A percentile compares a stretch with the other conserved stretches of the same genome.
Conservation (phyloP, 2,329 filamentous ascomycete genomes). For the Pseudocercospora pini-densiflorae region DNA sequence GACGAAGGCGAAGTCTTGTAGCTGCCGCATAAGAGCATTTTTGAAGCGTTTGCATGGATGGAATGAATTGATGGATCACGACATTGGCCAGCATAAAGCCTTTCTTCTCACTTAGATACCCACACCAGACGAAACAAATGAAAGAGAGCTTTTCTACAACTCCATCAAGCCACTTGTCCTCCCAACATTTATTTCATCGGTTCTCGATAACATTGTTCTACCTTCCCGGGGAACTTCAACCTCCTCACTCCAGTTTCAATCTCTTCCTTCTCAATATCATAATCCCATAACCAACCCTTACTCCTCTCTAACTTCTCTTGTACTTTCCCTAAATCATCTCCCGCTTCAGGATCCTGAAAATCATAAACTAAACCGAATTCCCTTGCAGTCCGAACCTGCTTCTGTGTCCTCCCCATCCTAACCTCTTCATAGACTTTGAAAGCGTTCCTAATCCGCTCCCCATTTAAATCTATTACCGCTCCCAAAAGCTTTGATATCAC, state of each 20-base stretch:
- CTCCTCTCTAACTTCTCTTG: slow-evolving; percentile 37
- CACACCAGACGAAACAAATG: neutral
- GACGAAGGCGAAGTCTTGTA: slow-evolving; percentile 16
- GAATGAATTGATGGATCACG: neutral
- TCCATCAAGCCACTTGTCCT: too few species aligned
- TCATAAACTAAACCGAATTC: slow-evolving; percentile 48
- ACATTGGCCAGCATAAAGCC: neutral
- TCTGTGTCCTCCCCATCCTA: slow-evolving; percentile 46
- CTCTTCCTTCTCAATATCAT: slow-evolving; percentile 36
- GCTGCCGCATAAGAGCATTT: neutral
- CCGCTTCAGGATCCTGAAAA: slow-evolving; percentile 39
- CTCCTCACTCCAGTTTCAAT: too few species aligned
- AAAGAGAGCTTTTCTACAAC: too few species aligned
- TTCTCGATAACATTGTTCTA: too few species aligned
- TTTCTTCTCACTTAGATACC: neutral
- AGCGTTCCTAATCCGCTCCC: slow-evolving; percentile 37
- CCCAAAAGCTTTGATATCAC: slow-evolving; percentile 48
- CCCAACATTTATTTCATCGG: too few species aligned
- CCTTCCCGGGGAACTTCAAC: too few species aligned
- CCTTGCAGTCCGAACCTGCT: slow-evolving; percentile 46
- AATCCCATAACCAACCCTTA: slow-evolving; percentile 48
- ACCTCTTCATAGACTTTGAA: slow-evolving; percentile 47
- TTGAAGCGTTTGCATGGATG: neutral
- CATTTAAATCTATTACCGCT: slow-evolving; percentile 5
- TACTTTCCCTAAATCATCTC: slow-evolving; percentile 43